These are phyloP conservation scores for Saccharum officinarum DNA, from an alignment of 176 grass and related monocot species.

Conservation along the genomic window DNA sequence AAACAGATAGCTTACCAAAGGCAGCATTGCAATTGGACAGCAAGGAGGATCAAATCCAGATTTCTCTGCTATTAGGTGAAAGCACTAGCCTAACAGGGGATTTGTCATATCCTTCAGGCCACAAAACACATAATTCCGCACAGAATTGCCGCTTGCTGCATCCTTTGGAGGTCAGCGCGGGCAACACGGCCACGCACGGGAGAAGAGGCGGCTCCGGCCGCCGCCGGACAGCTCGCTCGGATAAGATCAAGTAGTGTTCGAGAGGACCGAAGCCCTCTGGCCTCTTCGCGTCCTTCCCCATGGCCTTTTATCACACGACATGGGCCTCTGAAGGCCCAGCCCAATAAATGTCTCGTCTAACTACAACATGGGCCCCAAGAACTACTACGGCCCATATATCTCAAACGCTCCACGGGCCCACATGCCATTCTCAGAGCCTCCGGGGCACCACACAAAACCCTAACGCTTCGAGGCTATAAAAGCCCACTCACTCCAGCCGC, in stretches of 20 bases:
- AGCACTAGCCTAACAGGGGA: too few species aligned
- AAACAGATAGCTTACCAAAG: too few species aligned
- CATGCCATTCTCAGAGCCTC: neutral
- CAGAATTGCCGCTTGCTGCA: too few species aligned
- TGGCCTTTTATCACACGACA: conserved; percentile 12
- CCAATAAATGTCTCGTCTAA: neutral
- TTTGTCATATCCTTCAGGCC: too few species aligned
- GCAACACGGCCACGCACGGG: neutral
- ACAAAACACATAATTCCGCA: too few species aligned
- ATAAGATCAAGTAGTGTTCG: conserved; percentile 59
- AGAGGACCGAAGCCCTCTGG: conserved; percentile 41
- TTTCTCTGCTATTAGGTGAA: too few species aligned
- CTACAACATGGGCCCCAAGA: neutral
- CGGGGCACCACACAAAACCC: conserved; percentile 25
- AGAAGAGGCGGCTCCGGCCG: conserved; percentile 23
- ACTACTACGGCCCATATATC: neutral
- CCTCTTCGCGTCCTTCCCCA: neutral
- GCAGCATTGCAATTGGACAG: too few species aligned
- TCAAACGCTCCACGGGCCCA: neutral
- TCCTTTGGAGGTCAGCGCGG: neutral
- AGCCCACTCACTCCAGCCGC: neutral
- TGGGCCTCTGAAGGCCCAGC: too few species aligned
- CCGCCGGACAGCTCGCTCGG: conserved; percentile 33
- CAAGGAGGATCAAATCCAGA: too few species aligned
- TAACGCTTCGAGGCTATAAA: conserved; percentile 23